A percentile compares a stretch with the other conserved stretches of the same genome.
Evolutionary conservation across 345 rosid species (phyloP).

Genomic region (Geranium rotundifolium): DNA sequence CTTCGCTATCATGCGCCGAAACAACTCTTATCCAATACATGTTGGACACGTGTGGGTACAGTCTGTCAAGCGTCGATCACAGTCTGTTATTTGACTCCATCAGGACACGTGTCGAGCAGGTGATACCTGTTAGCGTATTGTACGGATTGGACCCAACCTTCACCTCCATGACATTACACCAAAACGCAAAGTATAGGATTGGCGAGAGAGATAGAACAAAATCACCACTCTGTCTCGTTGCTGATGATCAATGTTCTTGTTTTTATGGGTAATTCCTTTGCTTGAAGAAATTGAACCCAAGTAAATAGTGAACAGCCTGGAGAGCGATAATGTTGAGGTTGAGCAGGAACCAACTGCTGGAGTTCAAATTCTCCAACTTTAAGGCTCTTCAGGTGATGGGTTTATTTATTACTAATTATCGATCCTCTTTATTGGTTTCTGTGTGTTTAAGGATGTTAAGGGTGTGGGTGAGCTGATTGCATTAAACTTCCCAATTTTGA

Average conservation of each 20-base stretch:
- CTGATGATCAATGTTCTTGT: no score
- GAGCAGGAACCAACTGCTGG: slow-evolving; percentile 29
- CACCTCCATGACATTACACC: background rate
- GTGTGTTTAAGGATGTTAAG: background rate
- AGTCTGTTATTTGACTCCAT: background rate
- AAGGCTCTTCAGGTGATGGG: slow-evolving; percentile 34
- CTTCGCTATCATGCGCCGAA: background rate
- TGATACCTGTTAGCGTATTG: background rate
- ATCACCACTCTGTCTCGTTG: no score
- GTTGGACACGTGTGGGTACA: background rate
- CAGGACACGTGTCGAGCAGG: background rate
- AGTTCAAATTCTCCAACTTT: slow-evolving; percentile 38
- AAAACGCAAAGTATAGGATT: no score
- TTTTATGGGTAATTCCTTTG: background rate
- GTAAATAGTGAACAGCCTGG: no score
- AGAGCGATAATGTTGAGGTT: slow-evolving; percentile 30
- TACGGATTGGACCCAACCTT: background rate
- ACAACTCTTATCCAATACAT: background rate
- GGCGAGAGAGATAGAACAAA: no score
- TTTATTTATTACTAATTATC: no score
- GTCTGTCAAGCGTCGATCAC: background rate
- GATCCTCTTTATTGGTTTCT: no score
- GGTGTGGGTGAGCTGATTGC: background rate
- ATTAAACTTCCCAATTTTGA: background rate
- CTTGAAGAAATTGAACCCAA: background rate